Conservation (phyloP, 768 basidiomycete species). For the Boletus rubroflammeus region DNA sequence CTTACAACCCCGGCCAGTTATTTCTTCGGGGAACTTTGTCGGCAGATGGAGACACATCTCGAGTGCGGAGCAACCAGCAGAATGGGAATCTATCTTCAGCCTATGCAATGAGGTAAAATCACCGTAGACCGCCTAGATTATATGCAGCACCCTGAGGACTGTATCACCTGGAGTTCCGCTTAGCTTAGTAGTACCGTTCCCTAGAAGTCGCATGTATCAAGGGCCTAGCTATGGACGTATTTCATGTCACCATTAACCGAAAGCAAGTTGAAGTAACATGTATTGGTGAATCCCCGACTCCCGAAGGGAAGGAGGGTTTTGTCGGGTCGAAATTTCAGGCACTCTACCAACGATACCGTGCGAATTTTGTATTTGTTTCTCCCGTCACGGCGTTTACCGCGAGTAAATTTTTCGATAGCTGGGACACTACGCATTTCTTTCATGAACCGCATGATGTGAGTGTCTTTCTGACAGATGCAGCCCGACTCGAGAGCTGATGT, state of each 20-base stretch:
- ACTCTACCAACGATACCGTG: too few relatives aligned
- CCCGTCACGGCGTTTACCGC: too few relatives aligned
- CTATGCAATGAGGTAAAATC: constrained; percentile 39
- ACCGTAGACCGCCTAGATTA: constrained; percentile 2
- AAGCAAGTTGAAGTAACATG: not conserved
- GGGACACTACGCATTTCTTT: too few relatives aligned
- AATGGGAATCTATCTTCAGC: constrained; percentile 54
- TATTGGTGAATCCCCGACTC: too few relatives aligned
- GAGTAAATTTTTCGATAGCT: too few relatives aligned
- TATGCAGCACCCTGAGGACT: not conserved
- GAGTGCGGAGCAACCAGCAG: constrained; percentile 33
- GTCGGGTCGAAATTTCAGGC: too few relatives aligned
- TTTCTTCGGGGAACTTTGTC: constrained; percentile 49
- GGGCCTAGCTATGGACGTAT: not conserved
- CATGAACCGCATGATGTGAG: too few relatives aligned
- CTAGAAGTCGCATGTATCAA: constrained; percentile 4
- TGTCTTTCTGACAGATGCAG: too few relatives aligned
- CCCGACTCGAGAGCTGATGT: too few relatives aligned
- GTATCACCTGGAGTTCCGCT: not conserved
- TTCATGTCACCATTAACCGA: not conserved
- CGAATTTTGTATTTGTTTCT: too few relatives aligned
- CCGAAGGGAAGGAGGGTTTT: too few relatives aligned
- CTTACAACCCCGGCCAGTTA: constrained; percentile 34
- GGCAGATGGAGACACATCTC: constrained; percentile 43
- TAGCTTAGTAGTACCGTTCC: not conserved